Evolutionary conservation across 805 yeast genomes (phyloP).

Genomic region (Saccharomycopsis guyanensis): DNA sequence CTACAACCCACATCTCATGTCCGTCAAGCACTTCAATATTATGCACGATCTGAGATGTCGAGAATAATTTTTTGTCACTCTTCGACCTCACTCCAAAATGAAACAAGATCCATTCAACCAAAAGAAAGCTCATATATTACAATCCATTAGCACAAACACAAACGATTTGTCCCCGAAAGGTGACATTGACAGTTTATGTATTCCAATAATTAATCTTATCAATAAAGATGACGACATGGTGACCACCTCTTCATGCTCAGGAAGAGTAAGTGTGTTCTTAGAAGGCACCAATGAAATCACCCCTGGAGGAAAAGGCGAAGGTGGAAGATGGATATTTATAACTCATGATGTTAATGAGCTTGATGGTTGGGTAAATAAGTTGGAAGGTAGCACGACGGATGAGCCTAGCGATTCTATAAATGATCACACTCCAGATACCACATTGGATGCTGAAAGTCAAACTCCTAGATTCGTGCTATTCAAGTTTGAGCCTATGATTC

Average conservation of each 20-base stretch:
- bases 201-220: slow-evolving; percentile 64
- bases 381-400: too few relatives aligned
- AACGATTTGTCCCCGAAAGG: slow-evolving; percentile 85
- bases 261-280: slow-evolving; percentile 72
- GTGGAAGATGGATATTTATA: slow-evolving; percentile 79
- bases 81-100: too few relatives aligned
- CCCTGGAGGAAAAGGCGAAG: slow-evolving; percentile 79
- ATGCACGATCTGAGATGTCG: too few relatives aligned
- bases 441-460: too few relatives aligned
- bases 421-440: too few relatives aligned
- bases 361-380: slow-evolving; percentile 35
- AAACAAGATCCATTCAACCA: slow-evolving; percentile 53
- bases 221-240: slow-evolving; percentile 62
- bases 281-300: slow-evolving; percentile 48
- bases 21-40: too few relatives aligned
- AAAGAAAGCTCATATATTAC: slow-evolving; percentile 47
- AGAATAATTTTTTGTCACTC: too few relatives aligned
- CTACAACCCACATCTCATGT: too few relatives aligned
- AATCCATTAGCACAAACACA: slow-evolving; percentile 38
- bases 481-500: slow-evolving; percentile 79
- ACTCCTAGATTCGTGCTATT: slow-evolving; percentile 51
- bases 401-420: too few relatives aligned
- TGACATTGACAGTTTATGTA: slow-evolving; percentile 63
- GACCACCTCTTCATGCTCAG: slow-evolving; percentile 85
- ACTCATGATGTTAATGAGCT: slow-evolving; percentile 53